Base-by-base conservation (phyloP, 192 early-diverging fungal genomes). In the Coemansia sp. region DNA sequence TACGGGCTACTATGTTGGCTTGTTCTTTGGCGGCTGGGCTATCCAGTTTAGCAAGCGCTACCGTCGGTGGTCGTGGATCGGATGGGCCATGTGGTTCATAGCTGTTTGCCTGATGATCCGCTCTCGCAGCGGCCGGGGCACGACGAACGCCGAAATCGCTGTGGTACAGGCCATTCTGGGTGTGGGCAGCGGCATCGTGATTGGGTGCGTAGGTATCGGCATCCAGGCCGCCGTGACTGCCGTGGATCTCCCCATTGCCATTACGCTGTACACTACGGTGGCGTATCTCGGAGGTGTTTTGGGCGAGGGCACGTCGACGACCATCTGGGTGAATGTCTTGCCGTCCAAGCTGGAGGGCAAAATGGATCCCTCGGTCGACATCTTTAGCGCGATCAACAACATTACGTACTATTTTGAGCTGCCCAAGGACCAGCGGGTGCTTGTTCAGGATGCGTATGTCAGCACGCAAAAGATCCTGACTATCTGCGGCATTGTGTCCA, bases 1-100 rank as follows among this genome's bases (percentile, higher is more conserved):
- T 0, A 62, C 64, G 7, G 71, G 71, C 9, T 67, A 67, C 43
- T 55, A 63, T 17, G 64, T 63, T 0, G 71, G 71, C 2, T 18
- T 74, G 59, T 62, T 74, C 15, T 9, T 55, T 9, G 71, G 64
- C 25, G 71, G 71, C 41, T 74, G 71, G 64, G 71, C 71, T 3
- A 74, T 74, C 58, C 71, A 74, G 55, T 62, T 32, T 22, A 55
- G 55, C 7, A 58, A 55, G 44, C 43, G 71, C 1, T 74, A 74
- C 34, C 58, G 71, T 1, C 38, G 71, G 22, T 74, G 71, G 71
- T 33, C 64, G 10, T 67, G 71, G 71, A 22, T 54, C 13, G 71
- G 71, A 9, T 74, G 71, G 71, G 58, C 36, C 8, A 25, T 74
- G 64, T 66, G 59, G 59, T 30, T 66, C 11, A 27, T 67, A 15